Percentiles rank a stretch among this genome's conserved stretches.
phyloP scores from a whole-genome alignment of 345 rosid genomes.

The Acer negundo region DNA sequence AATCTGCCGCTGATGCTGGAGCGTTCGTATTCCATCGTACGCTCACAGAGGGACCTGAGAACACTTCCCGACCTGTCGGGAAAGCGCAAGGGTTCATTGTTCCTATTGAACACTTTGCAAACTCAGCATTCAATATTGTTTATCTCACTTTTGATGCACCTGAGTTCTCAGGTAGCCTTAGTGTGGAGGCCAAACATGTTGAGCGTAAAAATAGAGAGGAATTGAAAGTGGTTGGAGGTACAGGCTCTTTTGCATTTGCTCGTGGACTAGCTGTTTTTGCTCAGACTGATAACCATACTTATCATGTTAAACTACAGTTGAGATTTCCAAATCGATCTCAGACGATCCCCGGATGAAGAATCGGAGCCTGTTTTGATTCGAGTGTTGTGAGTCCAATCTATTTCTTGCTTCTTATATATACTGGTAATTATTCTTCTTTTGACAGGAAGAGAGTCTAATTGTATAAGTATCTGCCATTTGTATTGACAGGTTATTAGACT shows the following conservation, averaged over 20 bases:
- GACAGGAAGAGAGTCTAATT: neutral
- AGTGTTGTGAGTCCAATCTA: no score
- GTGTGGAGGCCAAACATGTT: constrained; percentile 55
- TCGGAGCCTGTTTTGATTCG: neutral
- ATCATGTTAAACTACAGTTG: constrained; percentile 76
- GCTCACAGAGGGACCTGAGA: constrained; percentile 68
- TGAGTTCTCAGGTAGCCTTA: constrained; percentile 58
- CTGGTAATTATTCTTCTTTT: neutral
- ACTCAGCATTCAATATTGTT: constrained; percentile 65
- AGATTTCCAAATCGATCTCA: constrained; percentile 57
- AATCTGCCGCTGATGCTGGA: constrained; percentile 23
- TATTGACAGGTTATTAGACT: neutral
- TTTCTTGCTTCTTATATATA: neutral
- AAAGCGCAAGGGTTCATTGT: constrained; percentile 82
- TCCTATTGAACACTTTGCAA: constrained; percentile 58
- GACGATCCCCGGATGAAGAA: constrained; percentile 46
- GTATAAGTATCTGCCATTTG: neutral
- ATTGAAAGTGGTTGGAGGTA: constrained; percentile 72
- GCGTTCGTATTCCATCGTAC: constrained; percentile 66
- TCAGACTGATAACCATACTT: constrained; percentile 36
- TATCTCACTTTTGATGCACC: constrained; percentile 66
- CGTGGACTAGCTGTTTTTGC: constrained; percentile 68
- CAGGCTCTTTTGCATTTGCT: constrained; percentile 80
- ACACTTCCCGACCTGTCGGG: constrained; percentile 67
- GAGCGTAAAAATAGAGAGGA: constrained; percentile 44